phyloP scores from a whole-genome alignment of 306 rosid genomes.

The Hippophae gyantsensis region DNA sequence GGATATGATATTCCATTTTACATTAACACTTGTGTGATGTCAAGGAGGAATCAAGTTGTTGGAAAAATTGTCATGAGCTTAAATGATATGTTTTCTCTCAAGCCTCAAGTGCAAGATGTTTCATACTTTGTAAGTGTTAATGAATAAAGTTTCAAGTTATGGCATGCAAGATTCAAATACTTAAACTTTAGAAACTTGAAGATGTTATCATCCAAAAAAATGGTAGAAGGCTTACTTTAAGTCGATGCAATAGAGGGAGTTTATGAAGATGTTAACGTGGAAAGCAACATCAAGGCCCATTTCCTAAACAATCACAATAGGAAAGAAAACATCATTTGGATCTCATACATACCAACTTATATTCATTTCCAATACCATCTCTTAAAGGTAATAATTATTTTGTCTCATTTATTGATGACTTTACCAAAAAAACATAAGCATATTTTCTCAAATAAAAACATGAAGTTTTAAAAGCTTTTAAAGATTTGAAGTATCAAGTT shows the following conservation, averaged over 20 bases:
- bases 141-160: not conserved
- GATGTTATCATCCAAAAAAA: not conserved
- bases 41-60: no score
- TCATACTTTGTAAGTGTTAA: not conserved
- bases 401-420: not conserved
- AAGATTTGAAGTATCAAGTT: not conserved
- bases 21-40: no score
- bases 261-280: not conserved
- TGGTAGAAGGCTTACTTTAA: not conserved
- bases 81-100: no score
- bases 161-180: not conserved
- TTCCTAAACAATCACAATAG: not conserved
- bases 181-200: constrained; percentile 11
- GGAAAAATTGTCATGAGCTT: no score
- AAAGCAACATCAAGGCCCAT: not conserved
- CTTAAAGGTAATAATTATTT: not conserved
- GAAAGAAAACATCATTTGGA: not conserved
- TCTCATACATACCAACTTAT: not conserved
- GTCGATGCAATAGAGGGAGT: not conserved
- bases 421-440: not conserved
- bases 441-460: not conserved
- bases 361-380: not conserved
- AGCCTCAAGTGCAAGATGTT: no score
- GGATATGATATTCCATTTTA: no score
- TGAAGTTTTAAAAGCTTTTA: not conserved